Evolutionary conservation across 2,329 filamentous ascomycete genomes (phyloP), one percentile per base, ranked within the genome.

Genomic region (Fusarium sp.): DNA sequence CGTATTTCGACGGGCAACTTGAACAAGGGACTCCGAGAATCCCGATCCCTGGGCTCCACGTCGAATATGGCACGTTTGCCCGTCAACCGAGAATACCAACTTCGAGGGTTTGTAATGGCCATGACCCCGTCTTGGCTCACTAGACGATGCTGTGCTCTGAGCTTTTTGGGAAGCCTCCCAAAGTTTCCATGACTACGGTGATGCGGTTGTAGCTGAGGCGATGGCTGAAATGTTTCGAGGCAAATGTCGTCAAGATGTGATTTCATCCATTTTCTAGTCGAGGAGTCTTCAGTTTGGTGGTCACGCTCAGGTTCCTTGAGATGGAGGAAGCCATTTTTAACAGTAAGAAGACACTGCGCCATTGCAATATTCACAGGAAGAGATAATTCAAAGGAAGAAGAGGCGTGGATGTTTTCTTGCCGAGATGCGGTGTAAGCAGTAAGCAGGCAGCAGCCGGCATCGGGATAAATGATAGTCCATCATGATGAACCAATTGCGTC

Each of bases 1-100:
- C 73, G 58, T 6, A 71, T 54, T 5, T 76, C 73, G 2, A 23
- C 18, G 6, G 73, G 70, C 0, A 75, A 23, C 3, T 23, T 3
- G 16, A 74, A 10, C 9, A 76, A 5, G 10, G 18, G 48, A 30
- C 27, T 32, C 18, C 4, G 4, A 5, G 5, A 34, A 13, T 54
- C n/a, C 11, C 8, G 27, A 14, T 20, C 5, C 11, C 32, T 7
- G 11, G 50, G 18, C 20, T 14, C 18, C 27, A 32, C 27, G 4
- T 54, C 18, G 27, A 32, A n/a, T 14, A 11, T 5, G 6, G n/a
- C 27, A 20, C 27, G 50, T 20, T 32, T 54, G 11, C 27, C 27
- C 30, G 50, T 34, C 27, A 54, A 20, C 11, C 14, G 50, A 32
- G 27, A 32, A 54, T 54, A 54, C 50, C 50, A 54, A n/a, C 4